phyloP scores from a whole-genome alignment of 2,329 filamentous ascomycete species.

The Sarocladium strictum region DNA sequence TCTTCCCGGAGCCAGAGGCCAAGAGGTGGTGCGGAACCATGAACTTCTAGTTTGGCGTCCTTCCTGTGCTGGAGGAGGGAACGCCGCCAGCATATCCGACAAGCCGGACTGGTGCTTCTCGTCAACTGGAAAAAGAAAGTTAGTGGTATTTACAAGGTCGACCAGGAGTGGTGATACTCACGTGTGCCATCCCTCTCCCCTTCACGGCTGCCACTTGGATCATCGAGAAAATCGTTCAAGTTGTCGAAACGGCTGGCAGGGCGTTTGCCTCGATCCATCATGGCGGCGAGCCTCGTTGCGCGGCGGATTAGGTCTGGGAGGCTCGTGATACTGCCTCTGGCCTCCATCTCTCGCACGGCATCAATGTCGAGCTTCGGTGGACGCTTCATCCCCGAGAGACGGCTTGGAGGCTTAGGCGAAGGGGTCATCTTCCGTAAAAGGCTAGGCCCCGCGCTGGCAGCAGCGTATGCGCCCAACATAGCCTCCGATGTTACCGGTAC shows the following conservation, averaged over 20 bases:
- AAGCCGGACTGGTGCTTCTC: slow-evolving; percentile 46
- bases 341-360: slow-evolving; percentile 73
- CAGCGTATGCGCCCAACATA: slow-evolving; percentile 45
- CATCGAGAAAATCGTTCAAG: slow-evolving; percentile 43
- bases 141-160: slow-evolving; percentile 7
- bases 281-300: slow-evolving; percentile 78
- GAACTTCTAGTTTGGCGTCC: slow-evolving; percentile 40
- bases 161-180: slow-evolving; percentile 20
- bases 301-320: slow-evolving; percentile 84
- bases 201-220: slow-evolving; percentile 32
- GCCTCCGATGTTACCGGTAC: slow-evolving; percentile 33
- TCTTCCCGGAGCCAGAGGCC: slow-evolving; percentile 38
- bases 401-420: slow-evolving; percentile 29
- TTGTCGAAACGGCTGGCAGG: slow-evolving; percentile 54
- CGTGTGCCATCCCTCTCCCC: slow-evolving; percentile 34
- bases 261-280: slow-evolving; percentile 75
- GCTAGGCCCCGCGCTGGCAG: slow-evolving; percentile 39
- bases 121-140: slow-evolving; percentile 23
- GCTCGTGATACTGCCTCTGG: slow-evolving; percentile 84
- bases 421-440: slow-evolving; percentile 23
- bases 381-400: slow-evolving; percentile 49
- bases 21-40: slow-evolving; percentile 38
- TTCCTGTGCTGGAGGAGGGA: slow-evolving; percentile 52
- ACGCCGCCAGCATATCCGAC: slow-evolving; percentile 61
- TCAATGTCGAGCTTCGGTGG: slow-evolving; percentile 78